Conservation (phyloP, 148 eudicot genomes). For the Fagopyrum esculentum region DNA sequence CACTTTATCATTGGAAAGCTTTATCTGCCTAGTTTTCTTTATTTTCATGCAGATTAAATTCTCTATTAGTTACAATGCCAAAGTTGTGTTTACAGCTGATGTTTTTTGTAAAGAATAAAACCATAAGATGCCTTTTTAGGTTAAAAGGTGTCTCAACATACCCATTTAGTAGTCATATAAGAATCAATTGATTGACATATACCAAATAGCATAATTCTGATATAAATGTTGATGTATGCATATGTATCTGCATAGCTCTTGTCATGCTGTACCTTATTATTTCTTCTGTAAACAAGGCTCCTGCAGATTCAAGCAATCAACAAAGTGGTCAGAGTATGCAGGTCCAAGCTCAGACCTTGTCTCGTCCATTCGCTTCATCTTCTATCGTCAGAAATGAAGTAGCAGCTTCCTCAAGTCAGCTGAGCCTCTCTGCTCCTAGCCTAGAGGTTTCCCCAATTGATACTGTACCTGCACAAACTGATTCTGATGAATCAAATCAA, state of each 20-base stretch:
- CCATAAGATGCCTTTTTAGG: constrained; percentile 7
- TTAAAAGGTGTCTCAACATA: constrained; percentile 8
- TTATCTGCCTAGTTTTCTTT: background rate
- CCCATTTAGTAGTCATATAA: constrained; percentile 1
- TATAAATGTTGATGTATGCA: background rate
- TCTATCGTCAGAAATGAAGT: constrained; percentile 35
- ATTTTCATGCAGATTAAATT: background rate
- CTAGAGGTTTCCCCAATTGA: constrained; percentile 22
- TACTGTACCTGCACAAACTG: constrained; percentile 29
- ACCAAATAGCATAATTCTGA: constrained; percentile 4
- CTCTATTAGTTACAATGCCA: background rate
- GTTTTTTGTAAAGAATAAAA: constrained; percentile 2
- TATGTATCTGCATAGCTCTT: background rate
- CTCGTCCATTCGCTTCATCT: constrained; percentile 36
- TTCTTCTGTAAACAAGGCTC: constrained; percentile 32
- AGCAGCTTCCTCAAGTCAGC: constrained; percentile 32
- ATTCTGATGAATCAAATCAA: constrained; percentile 37
- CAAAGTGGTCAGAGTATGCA: constrained; percentile 35
- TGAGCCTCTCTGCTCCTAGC: constrained; percentile 20
- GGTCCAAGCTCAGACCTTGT: constrained; percentile 32
- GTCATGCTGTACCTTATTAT: constrained; percentile 13
- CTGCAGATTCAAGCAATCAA: constrained; percentile 38
- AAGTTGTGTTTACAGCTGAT: background rate
- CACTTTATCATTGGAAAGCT: background rate
- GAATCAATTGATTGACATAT: constrained; percentile 6